A percentile compares a stretch with the other conserved stretches of the same genome.
Evolutionary conservation across 148 eudicot species (phyloP).

Genomic region (Drosera capensis): DNA sequence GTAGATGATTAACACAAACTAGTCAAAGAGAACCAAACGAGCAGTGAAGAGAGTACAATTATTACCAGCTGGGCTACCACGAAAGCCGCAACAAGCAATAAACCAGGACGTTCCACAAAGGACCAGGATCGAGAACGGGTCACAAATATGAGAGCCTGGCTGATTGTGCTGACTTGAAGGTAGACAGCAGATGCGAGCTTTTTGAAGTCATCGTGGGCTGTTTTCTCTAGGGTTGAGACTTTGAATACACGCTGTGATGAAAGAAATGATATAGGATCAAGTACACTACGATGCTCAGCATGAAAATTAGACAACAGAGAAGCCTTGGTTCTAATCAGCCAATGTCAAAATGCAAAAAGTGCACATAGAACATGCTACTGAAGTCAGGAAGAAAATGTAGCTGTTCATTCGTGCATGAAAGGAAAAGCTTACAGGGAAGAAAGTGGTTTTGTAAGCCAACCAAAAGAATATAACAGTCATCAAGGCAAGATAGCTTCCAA

Average conservation of each 20-base stretch:
- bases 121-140: slow-evolving; percentile 31
- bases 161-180: slow-evolving; percentile 33
- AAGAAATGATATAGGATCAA: too few relatives aligned
- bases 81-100: slow-evolving; percentile 19
- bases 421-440: slow-evolving; percentile 30
- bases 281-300: too few relatives aligned
- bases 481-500: slow-evolving; percentile 36
- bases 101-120: slow-evolving; percentile 25
- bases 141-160: slow-evolving; percentile 27
- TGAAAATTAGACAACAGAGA: too few relatives aligned
- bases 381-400: too few relatives aligned
- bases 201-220: slow-evolving; percentile 19
- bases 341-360: too few relatives aligned
- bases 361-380: too few relatives aligned
- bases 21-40: too few relatives aligned
- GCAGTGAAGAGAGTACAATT: too few relatives aligned
- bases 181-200: slow-evolving; percentile 35
- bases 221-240: slow-evolving; percentile 17
- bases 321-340: too few relatives aligned
- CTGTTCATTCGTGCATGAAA: slow-evolving; percentile 4
- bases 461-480: slow-evolving; percentile 37
- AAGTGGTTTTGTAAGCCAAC: slow-evolving; percentile 33
- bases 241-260: slow-evolving; percentile 19
- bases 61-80: slow-evolving; percentile 30
- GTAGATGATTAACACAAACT: not conserved